Percentiles rank a stretch among this genome's conserved stretches.
phyloP scores from a whole-genome alignment of 768 basidiomycete species.

The Pleurotus platypus region DNA sequence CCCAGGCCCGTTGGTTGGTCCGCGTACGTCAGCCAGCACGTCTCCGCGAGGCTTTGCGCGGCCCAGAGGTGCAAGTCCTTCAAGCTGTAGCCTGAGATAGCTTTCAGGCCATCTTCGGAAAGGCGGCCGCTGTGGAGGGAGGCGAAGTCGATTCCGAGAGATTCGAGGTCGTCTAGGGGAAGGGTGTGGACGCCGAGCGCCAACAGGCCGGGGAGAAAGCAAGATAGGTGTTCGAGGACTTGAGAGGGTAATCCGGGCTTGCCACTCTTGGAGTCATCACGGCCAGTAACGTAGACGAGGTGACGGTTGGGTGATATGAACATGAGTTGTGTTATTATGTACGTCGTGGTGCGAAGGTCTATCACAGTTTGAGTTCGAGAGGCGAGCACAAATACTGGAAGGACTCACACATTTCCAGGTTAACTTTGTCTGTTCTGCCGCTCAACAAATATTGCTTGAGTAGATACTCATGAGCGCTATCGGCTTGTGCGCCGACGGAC shows the following conservation, averaged over 20 bases:
- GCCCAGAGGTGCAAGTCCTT: constrained; percentile 61
- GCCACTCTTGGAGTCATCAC: constrained; percentile 19
- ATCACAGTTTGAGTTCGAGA: neutral
- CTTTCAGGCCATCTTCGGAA: neutral
- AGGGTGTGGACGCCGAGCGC: constrained; percentile 67
- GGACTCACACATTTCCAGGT: constrained; percentile 63
- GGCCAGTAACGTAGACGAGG: constrained; percentile 68
- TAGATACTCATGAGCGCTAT: constrained; percentile 77
- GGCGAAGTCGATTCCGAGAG: constrained; percentile 40
- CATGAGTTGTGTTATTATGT: constrained; percentile 62
- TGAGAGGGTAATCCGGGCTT: constrained; percentile 37
- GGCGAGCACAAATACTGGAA: neutral
- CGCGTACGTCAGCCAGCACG: constrained; percentile 68
- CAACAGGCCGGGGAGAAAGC: constrained; percentile 74
- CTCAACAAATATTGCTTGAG: constrained; percentile 72
- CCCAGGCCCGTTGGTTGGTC: constrained; percentile 69
- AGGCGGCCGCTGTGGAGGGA: neutral
- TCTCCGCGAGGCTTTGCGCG: constrained; percentile 71
- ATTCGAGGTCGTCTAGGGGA: constrained; percentile 48
- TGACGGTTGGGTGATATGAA: constrained; percentile 59
- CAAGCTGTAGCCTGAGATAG: neutral
- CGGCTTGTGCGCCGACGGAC: constrained; percentile 64
- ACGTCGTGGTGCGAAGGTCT: constrained; percentile 62
- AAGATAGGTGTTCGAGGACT: constrained; percentile 69
- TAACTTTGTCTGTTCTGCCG: constrained; percentile 53